Conservation (phyloP, 1,284 basidiomycete genomes). For the Meripilus lineatus region DNA sequence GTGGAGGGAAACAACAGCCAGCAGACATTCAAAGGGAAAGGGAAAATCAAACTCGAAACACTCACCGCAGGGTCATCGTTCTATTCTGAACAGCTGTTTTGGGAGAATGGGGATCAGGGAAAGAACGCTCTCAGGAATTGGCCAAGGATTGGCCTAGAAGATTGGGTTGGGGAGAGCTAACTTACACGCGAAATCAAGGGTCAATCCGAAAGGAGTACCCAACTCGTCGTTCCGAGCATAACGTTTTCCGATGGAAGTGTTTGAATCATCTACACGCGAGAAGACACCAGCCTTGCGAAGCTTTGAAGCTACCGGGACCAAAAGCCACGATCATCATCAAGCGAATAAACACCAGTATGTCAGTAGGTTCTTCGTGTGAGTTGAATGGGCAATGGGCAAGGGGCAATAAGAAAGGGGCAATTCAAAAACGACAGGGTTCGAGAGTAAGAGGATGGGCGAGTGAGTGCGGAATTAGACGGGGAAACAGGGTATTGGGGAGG, state of each 20-base stretch:
- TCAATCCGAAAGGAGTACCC: constrained; percentile 95
- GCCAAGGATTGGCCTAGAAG: not conserved
- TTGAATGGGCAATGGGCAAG: too few species aligned
- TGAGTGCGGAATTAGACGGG: too few species aligned
- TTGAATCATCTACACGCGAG: constrained; percentile 93
- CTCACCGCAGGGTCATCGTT: constrained; percentile 85
- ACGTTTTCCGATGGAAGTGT: constrained; percentile 92
- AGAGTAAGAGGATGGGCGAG: too few species aligned
- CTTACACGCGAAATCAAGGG: constrained; percentile 96
- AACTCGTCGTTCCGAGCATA: constrained; percentile 98
- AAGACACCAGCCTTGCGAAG: constrained; percentile 87
- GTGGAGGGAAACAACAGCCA: too few species aligned
- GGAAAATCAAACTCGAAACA: too few species aligned
- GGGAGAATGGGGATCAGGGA: constrained; percentile 6
- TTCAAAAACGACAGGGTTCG: not conserved
- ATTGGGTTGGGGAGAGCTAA: constrained; percentile 21
- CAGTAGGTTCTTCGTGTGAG: too few species aligned
- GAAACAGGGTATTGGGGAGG: not conserved
- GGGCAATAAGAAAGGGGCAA: not conserved
- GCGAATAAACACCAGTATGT: too few species aligned
- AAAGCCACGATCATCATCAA: too few species aligned
- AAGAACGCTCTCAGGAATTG: too few species aligned
- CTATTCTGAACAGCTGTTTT: constrained; percentile 79
- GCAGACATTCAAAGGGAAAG: too few species aligned
- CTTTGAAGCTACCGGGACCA: constrained; percentile 61